phyloP scores from a whole-genome alignment of 2,329 filamentous ascomycete species.

The Talaromyces piceae region DNA sequence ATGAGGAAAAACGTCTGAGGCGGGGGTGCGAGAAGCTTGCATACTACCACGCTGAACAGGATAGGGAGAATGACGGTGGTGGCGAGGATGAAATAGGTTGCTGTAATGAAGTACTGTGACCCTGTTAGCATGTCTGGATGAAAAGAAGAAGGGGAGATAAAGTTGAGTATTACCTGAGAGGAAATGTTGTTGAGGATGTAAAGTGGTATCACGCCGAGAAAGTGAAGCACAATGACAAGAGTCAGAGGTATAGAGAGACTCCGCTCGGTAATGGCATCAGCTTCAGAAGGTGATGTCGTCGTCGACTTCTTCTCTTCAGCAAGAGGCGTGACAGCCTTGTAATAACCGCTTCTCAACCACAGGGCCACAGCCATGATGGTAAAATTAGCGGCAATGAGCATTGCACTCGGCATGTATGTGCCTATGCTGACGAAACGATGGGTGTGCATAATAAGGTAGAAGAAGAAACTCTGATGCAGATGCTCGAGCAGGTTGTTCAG shows the following conservation, averaged over 20 bases:
- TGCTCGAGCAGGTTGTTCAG: conserved; percentile 96
- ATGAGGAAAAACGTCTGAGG: conserved; percentile 68
- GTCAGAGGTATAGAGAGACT: conserved; percentile 50
- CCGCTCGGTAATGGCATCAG: conserved; percentile 28
- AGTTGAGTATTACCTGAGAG: conserved; percentile 48
- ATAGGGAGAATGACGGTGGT: conserved; percentile 52
- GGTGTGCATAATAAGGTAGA: conserved; percentile 87
- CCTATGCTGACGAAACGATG: conserved; percentile 96
- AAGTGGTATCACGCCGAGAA: conserved; percentile 70
- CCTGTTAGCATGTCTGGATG: conserved; percentile 11
- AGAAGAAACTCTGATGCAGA: conserved; percentile 98
- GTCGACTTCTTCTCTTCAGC: conserved; percentile 13
- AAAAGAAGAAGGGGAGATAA: conserved; percentile 25
- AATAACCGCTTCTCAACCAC: conserved; percentile 81
- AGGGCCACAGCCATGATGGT: conserved; percentile 89
- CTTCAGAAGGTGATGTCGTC: conserved; percentile 11
- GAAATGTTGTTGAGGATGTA: conserved; percentile 76
- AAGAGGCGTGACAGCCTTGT: conserved; percentile 18
- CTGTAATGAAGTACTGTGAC: conserved; percentile 49
- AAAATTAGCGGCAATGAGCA: conserved; percentile 90
- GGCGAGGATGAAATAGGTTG: conserved; percentile 53
- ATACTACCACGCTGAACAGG: conserved; percentile 50
- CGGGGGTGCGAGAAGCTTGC: conserved; percentile 46
- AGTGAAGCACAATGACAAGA: conserved; percentile 65
- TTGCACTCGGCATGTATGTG: conserved; percentile 94